Conservation (phyloP, 257 asterid genomes). For the Phtheirospermum japonicum region DNA sequence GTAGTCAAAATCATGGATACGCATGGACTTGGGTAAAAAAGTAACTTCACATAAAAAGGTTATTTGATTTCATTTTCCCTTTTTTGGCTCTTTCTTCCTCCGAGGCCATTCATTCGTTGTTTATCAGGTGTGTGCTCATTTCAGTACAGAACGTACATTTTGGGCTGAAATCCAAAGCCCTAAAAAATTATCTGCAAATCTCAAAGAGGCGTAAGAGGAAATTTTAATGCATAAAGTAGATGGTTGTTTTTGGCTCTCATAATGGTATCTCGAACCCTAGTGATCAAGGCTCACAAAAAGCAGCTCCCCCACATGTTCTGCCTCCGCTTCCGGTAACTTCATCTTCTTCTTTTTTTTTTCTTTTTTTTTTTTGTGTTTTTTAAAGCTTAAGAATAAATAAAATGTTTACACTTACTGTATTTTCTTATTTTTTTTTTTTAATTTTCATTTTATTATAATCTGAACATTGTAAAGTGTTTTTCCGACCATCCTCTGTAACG, state of each 20-base stretch:
- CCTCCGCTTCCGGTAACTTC: slow-evolving; percentile 22
- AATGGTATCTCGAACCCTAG: slow-evolving; percentile 26
- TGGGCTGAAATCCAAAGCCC: background rate
- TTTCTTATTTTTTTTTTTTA: background rate
- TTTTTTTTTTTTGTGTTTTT: background rate
- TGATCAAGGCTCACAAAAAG: slow-evolving; percentile 16
- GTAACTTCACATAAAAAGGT: background rate
- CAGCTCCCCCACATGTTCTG: slow-evolving; percentile 16
- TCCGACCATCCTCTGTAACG: background rate
- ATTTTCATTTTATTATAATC: background rate
- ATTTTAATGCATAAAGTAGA: background rate
- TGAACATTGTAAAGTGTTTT: background rate
- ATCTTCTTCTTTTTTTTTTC: background rate
- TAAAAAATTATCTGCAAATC: background rate
- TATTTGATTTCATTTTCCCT: background rate
- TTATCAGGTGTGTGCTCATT: background rate
- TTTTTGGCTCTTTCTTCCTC: background rate
- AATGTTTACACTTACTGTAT: background rate
- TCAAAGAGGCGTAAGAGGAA: background rate
- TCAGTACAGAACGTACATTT: background rate
- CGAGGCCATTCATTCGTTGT: background rate
- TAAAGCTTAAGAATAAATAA: background rate
- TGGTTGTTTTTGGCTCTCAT: background rate
- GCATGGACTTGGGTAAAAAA: background rate
- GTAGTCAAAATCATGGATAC: background rate